These are phyloP conservation scores for Leccinum longicurvipes DNA, from an alignment of 768 basidiomycete species.

Conservation along the genomic window DNA sequence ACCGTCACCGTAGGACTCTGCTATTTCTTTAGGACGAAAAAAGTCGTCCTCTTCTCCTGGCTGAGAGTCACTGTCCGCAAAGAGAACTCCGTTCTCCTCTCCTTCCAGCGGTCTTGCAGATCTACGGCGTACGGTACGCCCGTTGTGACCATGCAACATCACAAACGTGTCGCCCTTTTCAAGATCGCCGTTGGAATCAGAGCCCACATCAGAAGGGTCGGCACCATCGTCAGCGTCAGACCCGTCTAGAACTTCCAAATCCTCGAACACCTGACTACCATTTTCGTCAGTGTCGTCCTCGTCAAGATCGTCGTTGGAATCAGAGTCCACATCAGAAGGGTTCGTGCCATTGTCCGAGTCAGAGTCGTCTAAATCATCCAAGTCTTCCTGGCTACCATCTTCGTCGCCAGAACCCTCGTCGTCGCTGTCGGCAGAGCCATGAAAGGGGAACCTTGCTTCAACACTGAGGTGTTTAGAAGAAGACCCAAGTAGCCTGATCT, in stretches of 20 bases:
- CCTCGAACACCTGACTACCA: background rate
- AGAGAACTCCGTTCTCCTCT: constrained; percentile 45
- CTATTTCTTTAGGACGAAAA: constrained; percentile 54
- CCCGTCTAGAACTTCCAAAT: too few relatives aligned
- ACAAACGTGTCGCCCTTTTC: constrained; percentile 3
- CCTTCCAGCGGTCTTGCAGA: constrained; percentile 34
- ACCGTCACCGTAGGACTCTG: constrained; percentile 42
- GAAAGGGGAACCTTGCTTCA: constrained; percentile 25
- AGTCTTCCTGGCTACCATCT: constrained; percentile 8
- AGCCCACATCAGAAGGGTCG: too few relatives aligned
- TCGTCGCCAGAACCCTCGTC: constrained; percentile 27
- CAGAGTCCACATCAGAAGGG: background rate
- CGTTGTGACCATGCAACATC: constrained; percentile 33
- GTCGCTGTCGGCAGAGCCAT: constrained; percentile 37
- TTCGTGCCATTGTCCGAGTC: constrained; percentile 1
- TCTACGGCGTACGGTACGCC: constrained; percentile 49
- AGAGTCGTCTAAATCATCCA: background rate
- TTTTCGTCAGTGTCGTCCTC: constrained; percentile 17
- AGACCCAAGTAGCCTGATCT: constrained; percentile 79
- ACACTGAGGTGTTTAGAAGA: constrained; percentile 70
- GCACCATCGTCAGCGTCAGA: too few relatives aligned
- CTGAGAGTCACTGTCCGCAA: constrained; percentile 81
- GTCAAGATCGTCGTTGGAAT: background rate
- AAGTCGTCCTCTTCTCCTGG: constrained; percentile 62
- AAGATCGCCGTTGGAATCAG: too few relatives aligned